Percentiles rank a stretch among this genome's conserved stretches.
Evolutionary conservation across 2,329 filamentous ascomycete genomes (phyloP).

Genomic region (Monosporascus cannonballus): DNA sequence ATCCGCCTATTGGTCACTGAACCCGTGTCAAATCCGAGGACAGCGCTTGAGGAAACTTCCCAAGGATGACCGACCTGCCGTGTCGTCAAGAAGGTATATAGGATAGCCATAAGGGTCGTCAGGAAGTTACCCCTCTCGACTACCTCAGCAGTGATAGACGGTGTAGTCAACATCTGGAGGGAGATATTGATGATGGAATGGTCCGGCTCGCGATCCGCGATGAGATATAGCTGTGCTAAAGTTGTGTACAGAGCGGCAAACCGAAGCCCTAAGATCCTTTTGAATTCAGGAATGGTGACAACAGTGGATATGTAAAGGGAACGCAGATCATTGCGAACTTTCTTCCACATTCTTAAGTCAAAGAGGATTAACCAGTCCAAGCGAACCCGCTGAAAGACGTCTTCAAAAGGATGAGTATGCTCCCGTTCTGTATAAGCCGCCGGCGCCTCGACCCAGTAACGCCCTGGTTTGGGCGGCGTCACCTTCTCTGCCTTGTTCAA

Average conservation of each 20-base stretch:
- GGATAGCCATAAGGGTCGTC: conserved; percentile 88
- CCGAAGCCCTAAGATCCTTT: conserved; percentile 84
- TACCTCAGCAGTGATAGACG: conserved; percentile 92
- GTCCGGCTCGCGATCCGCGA: conserved; percentile 92
- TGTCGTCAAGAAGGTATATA: conserved; percentile 95
- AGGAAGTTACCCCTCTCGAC: conserved; percentile 94
- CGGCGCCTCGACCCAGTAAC: conserved; percentile 84
- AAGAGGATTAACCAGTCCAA: conserved; percentile 94
- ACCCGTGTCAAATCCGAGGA: conserved; percentile 86
- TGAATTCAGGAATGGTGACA: conserved; percentile 92
- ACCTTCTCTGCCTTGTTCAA: conserved; percentile 33
- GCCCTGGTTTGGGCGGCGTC: conserved; percentile 56
- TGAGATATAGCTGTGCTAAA: conserved; percentile 87
- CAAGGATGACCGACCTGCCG: conserved; percentile 92
- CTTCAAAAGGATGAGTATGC: conserved; percentile 67
- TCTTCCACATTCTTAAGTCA: conserved; percentile 95
- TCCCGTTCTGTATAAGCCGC: conserved; percentile 58
- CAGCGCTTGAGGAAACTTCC: conserved; percentile 79
- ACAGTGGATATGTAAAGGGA: conserved; percentile 96
- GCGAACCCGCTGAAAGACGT: conserved; percentile 82
- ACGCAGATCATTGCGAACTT: conserved; percentile 80
- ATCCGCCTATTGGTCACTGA: conserved; percentile 92
- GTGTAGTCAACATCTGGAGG: conserved; percentile 91
- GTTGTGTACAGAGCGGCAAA: conserved; percentile 94
- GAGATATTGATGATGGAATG: conserved; percentile 98